These are phyloP conservation scores for Microsporum audouinii DNA, from an alignment of 2,329 filamentous ascomycete species.

Conservation along the genomic window DNA sequence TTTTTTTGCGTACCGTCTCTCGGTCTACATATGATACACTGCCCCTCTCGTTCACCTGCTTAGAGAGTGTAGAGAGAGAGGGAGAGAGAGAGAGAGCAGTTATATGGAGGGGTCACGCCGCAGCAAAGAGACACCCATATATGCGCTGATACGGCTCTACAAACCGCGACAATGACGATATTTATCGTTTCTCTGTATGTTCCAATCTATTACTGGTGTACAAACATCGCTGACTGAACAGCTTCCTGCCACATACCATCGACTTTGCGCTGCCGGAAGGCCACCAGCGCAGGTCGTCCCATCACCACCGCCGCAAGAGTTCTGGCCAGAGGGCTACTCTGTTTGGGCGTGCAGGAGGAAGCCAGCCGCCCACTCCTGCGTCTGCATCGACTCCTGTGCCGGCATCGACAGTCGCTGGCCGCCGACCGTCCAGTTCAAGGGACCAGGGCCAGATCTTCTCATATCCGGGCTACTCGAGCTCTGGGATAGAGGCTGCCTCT, in stretches of 20 bases:
- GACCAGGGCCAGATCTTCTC: slow-evolving; percentile 28
- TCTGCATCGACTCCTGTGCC: not conserved
- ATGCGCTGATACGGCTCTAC: not conserved
- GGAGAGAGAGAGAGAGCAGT: not conserved
- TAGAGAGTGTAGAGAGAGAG: too few species aligned
- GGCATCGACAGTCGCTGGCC: not conserved
- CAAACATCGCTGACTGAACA: slow-evolving; percentile 29
- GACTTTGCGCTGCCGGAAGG: slow-evolving; percentile 56
- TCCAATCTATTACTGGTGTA: slow-evolving; percentile 37
- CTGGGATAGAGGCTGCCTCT: slow-evolving; percentile 10
- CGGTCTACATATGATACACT: not conserved
- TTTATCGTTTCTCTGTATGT: slow-evolving; percentile 50
- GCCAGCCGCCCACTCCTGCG: not conserved
- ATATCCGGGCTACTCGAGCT: slow-evolving; percentile 20
- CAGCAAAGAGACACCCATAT: not conserved
- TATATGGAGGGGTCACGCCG: not conserved
- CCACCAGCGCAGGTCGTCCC: not conserved
- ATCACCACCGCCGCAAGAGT: slow-evolving; percentile 9
- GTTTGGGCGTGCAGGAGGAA: slow-evolving; percentile 20
- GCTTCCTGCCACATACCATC: slow-evolving; percentile 84
- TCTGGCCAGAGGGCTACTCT: slow-evolving; percentile 25
- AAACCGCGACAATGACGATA: slow-evolving; percentile 40
- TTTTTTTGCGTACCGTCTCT: not conserved
- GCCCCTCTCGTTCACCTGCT: too few species aligned
- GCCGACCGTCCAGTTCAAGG: slow-evolving; percentile 8